Conservation (phyloP, 768 basidiomycete genomes). For the Phylloporus sp. region DNA sequence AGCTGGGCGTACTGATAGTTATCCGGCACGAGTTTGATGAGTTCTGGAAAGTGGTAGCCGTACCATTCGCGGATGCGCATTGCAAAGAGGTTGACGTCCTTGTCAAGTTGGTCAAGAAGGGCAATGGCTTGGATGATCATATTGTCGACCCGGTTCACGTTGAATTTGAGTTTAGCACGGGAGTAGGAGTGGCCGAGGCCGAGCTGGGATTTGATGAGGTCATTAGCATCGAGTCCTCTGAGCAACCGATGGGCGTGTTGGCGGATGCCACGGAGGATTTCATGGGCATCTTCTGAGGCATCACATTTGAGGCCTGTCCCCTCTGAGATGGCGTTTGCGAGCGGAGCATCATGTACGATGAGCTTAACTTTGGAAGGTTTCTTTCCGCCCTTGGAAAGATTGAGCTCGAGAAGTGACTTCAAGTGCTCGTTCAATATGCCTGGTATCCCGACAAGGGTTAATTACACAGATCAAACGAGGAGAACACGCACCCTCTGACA, state of each 20-base stretch:
- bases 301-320: constrained; percentile 73
- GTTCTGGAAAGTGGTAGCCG: constrained; percentile 98
- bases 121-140: constrained; percentile 99
- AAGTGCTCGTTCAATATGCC: constrained; percentile 85
- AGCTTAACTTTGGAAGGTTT: constrained; percentile 68
- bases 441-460: constrained; percentile 27
- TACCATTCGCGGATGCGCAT: constrained; percentile 99
- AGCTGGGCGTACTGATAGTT: constrained; percentile 90
- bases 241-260: constrained; percentile 87
- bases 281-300: constrained; percentile 73
- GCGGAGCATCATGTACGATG: constrained; percentile 70
- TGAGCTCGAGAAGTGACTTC: constrained; percentile 80
- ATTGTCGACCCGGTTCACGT: constrained; percentile 93
- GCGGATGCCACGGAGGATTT: constrained; percentile 90
- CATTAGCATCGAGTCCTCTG: constrained; percentile 81
- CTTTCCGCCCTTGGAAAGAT: constrained; percentile 67
- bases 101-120: constrained; percentile 97
- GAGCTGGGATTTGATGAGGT: constrained; percentile 90
- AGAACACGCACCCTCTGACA: constrained; percentile 78
- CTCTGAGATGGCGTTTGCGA: constrained; percentile 76
- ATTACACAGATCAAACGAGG: background rate
- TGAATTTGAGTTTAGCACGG: constrained; percentile 96
- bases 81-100: constrained; percentile 97
- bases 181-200: constrained; percentile 98
- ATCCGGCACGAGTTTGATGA: constrained; percentile 88